Evolutionary conservation across 1,284 basidiomycete genomes (phyloP).

Genomic region (Bjerkandera adusta): DNA sequence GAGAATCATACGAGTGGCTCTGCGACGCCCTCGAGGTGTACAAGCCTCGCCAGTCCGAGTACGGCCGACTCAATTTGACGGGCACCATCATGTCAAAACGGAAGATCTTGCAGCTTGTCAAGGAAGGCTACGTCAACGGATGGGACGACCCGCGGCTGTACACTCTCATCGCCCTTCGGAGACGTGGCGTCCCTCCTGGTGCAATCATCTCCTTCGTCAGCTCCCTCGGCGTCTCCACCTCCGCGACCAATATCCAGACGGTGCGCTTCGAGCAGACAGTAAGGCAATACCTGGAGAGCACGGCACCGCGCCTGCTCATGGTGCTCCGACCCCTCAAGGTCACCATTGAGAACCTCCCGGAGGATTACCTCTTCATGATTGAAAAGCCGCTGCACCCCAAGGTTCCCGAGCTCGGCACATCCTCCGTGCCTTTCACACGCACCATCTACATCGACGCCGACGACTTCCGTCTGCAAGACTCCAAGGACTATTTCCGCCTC

Average conservation of each 20-base stretch:
- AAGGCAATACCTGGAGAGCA: conserved; percentile 87
- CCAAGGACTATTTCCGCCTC: conserved; percentile 96
- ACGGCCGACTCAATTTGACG: conserved; percentile 90
- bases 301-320: conserved; percentile 90
- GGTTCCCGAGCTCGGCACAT: conserved; percentile 83
- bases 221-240: conserved; percentile 89
- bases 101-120: conserved; percentile 90
- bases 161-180: conserved; percentile 92
- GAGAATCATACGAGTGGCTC: conserved; percentile 98
- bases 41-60: conserved; percentile 98
- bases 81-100: conserved; percentile 98
- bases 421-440: conserved; percentile 85
- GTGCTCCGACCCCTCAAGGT: conserved; percentile 91
- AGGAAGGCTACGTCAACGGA: conserved; percentile 80
- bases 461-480: conserved; percentile 92
- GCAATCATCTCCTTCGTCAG: conserved; percentile 94
- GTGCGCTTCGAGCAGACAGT: conserved; percentile 89
- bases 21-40: conserved; percentile 97
- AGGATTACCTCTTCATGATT: conserved; percentile 82
- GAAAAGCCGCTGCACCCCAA: conserved; percentile 97
- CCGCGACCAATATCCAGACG: conserved; percentile 83
- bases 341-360: conserved; percentile 87
- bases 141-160: conserved; percentile 99
- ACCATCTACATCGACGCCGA: conserved; percentile 92
- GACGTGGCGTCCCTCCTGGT: conserved; percentile 94